Conservation (phyloP, 768 basidiomycete genomes). For the Leucocoprinus leucothites region DNA sequence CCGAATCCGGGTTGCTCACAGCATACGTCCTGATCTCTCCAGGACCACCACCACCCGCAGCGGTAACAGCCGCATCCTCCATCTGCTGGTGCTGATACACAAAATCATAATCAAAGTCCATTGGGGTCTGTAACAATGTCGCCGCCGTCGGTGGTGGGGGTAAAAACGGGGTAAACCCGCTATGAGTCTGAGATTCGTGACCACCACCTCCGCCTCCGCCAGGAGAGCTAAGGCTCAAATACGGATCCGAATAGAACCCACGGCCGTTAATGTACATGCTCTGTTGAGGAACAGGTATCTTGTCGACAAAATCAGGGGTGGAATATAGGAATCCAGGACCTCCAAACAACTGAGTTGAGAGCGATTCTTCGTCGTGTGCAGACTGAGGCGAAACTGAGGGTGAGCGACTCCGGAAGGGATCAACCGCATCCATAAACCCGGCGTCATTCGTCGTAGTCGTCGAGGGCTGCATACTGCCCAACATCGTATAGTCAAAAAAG, state of each 20-base stretch:
- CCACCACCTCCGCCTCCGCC: constrained; percentile 4
- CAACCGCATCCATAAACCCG: constrained; percentile 8
- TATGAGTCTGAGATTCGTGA: too few relatives aligned
- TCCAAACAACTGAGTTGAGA: constrained; percentile 11
- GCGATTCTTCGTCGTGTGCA: constrained; percentile 27
- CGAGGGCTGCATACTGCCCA: constrained; percentile 1
- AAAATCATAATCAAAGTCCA: constrained; percentile 6
- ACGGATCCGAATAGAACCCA: constrained; percentile 14
- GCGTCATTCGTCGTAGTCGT: background rate
- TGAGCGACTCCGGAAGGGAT: constrained; percentile 24
- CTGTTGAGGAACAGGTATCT: constrained; percentile 21
- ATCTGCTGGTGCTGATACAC: background rate
- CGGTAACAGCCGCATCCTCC: background rate
- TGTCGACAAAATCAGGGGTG: too few relatives aligned
- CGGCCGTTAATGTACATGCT: constrained; percentile 24
- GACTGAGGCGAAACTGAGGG: constrained; percentile 29
- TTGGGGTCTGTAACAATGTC: constrained; percentile 16
- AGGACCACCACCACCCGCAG: background rate
- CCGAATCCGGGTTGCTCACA: constrained; percentile 19
- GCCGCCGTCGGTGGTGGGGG: constrained; percentile 10
- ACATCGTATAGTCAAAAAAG: constrained; percentile 12
- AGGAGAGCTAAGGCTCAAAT: constrained; percentile 19
- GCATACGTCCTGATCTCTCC: constrained; percentile 16
- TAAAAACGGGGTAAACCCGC: too few relatives aligned
- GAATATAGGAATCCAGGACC: constrained; percentile 8